phyloP scores from a whole-genome alignment of 1,284 basidiomycete species.

The Tilletia setariae region DNA sequence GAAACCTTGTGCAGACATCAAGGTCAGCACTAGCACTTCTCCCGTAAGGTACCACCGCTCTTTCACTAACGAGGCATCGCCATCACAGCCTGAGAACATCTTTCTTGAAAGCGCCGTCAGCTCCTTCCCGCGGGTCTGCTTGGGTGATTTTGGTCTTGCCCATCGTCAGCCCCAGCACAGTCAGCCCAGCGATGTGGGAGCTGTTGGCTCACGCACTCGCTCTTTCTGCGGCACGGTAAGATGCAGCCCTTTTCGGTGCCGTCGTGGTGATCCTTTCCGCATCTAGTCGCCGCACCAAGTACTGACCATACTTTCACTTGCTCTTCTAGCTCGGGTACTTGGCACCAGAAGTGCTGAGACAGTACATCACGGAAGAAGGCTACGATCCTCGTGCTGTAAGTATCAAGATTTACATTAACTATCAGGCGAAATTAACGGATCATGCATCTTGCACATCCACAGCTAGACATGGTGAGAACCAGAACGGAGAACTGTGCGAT shows the following conservation, averaged over 20 bases:
- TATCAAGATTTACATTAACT: no score
- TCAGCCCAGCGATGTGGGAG: background rate
- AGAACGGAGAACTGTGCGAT: background rate
- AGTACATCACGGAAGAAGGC: background rate
- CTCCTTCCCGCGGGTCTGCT: slow-evolving; percentile 8
- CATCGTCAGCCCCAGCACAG: background rate
- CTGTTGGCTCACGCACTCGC: background rate
- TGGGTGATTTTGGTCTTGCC: slow-evolving; percentile 10
- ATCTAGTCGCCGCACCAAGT: background rate
- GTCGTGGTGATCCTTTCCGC: no score
- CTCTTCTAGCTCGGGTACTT: background rate
- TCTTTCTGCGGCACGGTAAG: slow-evolving; percentile 13
- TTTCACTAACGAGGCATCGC: background rate
- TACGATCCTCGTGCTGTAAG: slow-evolving; percentile 9
- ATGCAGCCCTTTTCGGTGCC: background rate
- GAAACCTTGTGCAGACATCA: background rate
- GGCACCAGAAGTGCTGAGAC: slow-evolving; percentile 8
- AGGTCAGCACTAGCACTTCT: background rate
- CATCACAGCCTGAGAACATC: slow-evolving; percentile 1
- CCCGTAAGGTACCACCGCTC: background rate
- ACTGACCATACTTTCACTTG: background rate
- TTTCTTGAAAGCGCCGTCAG: slow-evolving; percentile 9
- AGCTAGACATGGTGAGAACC: slow-evolving; percentile 10
- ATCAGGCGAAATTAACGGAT: background rate
- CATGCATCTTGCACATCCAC: background rate